Percentiles rank a stretch among this genome's conserved stretches.
These are phyloP conservation scores for Oenanthe javanica DNA, from an alignment of 140 eudicot species.

Conservation along the genomic window DNA sequence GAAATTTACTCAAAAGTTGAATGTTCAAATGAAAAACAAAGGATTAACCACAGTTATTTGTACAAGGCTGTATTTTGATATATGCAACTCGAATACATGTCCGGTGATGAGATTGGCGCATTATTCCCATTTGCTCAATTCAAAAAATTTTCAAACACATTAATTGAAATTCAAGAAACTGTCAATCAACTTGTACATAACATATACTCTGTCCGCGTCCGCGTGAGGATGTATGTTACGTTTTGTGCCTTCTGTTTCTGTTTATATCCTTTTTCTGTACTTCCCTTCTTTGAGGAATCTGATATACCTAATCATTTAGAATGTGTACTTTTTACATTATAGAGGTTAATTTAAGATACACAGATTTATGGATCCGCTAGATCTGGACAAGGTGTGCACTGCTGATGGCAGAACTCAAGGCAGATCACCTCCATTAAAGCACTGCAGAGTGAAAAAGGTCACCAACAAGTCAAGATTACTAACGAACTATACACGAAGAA, in stretches of 20 bases:
- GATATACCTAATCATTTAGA: neutral
- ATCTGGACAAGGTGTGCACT: conserved; percentile 2
- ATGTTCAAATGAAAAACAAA: neutral
- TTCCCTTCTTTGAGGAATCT: conserved; percentile 4
- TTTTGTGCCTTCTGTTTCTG: neutral
- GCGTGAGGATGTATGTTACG: neutral
- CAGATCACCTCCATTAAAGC: neutral
- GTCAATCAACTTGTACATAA: neutral
- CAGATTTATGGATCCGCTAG: neutral
- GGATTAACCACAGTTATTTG: neutral
- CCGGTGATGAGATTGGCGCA: neutral
- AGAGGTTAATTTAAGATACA: neutral
- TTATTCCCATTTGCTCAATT: neutral
- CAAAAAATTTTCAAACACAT: neutral
- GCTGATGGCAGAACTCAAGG: neutral
- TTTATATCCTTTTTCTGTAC: neutral
- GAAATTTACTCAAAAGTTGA: neutral
- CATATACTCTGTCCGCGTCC: neutral
- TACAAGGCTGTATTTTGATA: neutral
- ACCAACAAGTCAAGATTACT: neutral
- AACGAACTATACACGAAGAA: neutral
- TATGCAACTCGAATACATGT: neutral
- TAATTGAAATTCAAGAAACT: neutral
- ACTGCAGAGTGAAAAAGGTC: neutral
- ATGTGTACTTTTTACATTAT: neutral